Conservation (phyloP, 2,329 filamentous ascomycete species). For the Cercospora brassicicola region DNA sequence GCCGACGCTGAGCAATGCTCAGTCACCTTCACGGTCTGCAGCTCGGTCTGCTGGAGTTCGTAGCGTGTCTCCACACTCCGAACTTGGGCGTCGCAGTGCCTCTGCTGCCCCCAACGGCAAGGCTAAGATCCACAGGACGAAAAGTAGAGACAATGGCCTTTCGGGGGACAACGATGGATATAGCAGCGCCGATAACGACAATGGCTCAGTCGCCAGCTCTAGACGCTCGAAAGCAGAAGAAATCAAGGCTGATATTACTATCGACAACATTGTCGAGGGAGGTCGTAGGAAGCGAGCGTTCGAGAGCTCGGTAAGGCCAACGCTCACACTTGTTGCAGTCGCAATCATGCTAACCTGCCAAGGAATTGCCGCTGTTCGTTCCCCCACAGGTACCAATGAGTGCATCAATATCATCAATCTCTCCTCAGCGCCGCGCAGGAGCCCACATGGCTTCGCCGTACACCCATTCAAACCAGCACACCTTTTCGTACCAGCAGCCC, state of each 20-base stretch:
- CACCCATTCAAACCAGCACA: constrained; percentile 72
- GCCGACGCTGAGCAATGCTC: constrained; percentile 59
- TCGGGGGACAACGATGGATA: constrained; percentile 68
- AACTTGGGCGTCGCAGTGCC: constrained; percentile 71
- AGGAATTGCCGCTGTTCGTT: constrained; percentile 95
- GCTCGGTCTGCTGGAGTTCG: constrained; percentile 73
- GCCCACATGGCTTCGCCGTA: constrained; percentile 73
- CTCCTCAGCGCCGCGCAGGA: constrained; percentile 79
- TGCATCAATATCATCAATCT: constrained; percentile 96
- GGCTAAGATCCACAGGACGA: constrained; percentile 56
- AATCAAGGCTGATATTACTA: constrained; percentile 93
- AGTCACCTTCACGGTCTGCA: constrained; percentile 65
- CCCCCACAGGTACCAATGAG: constrained; percentile 90
- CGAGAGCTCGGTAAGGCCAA: constrained; percentile 86
- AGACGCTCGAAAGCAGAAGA: constrained; percentile 78
- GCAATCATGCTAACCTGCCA: constrained; percentile 20
- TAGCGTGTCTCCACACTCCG: constrained; percentile 71
- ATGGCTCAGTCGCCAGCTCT: constrained; percentile 68
- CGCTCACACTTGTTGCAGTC: background rate
- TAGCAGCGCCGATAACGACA: constrained; percentile 82
- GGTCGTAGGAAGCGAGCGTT: constrained; percentile 88
- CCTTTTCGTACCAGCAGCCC: constrained; percentile 73
- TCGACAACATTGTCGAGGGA: constrained; percentile 97
- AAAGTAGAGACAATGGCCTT: constrained; percentile 54
- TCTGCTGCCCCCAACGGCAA: constrained; percentile 66